Evolutionary conservation across 371 early-diverging fungal species (phyloP).

Genomic region (Mucor saturninus): DNA sequence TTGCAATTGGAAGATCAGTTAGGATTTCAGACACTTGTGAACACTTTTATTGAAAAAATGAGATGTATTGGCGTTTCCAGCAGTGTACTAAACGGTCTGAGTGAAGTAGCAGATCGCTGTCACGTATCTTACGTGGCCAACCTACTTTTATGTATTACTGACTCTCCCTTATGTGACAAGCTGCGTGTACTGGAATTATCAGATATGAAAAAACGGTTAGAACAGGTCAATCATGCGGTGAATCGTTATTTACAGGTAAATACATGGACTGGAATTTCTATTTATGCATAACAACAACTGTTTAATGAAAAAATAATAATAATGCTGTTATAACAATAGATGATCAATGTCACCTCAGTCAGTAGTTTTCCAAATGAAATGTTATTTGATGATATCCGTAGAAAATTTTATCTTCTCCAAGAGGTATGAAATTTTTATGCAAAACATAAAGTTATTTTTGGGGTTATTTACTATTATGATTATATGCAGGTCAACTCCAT

Average conservation of each 20-base stretch:
- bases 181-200: conserved; percentile 60
- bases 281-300: conserved; percentile 10
- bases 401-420: conserved; percentile 79
- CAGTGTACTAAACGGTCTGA: conserved; percentile 63
- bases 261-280: conserved; percentile 5
- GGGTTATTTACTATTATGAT: not conserved
- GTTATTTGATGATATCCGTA: conserved; percentile 66
- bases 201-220: conserved; percentile 61
- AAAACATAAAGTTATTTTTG: not conserved
- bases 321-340: not conserved
- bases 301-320: not conserved
- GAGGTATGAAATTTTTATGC: conserved; percentile 51
- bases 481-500: conserved; percentile 1
- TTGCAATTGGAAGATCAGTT: not conserved
- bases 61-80: conserved; percentile 68
- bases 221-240: conserved; percentile 58
- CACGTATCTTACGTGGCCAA: conserved; percentile 67
- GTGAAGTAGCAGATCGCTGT: conserved; percentile 49
- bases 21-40: not conserved
- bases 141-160: conserved; percentile 69
- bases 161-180: conserved; percentile 70
- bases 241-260: conserved; percentile 74
- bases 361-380: conserved; percentile 13
- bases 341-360: conserved; percentile 21
- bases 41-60: conserved; percentile 41